phyloP scores from a whole-genome alignment of 805 yeast genomes.

The Candida ipomoeae region DNA sequence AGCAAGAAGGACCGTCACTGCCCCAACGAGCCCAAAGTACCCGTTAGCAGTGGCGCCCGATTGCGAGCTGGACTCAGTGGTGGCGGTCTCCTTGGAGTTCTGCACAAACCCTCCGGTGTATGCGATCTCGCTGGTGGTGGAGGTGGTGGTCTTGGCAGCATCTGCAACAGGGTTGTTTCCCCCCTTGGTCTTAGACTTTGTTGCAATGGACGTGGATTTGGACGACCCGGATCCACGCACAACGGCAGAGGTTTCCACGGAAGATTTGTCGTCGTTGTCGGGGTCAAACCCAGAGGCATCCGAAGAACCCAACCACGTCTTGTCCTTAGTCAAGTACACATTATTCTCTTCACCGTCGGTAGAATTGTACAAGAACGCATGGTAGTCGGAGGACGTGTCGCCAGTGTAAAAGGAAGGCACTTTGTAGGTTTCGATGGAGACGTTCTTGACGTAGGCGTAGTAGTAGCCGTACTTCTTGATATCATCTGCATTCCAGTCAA shows the following conservation, averaged over 20 bases:
- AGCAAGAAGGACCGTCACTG: conserved; percentile 9
- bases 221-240: conserved; percentile 19
- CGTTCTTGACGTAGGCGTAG: conserved; percentile 58
- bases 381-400: conserved; percentile 48
- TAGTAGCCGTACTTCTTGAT: conserved; percentile 75
- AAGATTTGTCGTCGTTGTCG: conserved; percentile 26
- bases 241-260: conserved; percentile 12
- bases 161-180: conserved; percentile 9
- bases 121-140: conserved; percentile 5
- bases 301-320: conserved; percentile 54
- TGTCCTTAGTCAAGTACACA: conserved; percentile 59
- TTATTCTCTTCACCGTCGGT: conserved; percentile 34
- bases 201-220: conserved; percentile 14
- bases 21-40: conserved; percentile 4
- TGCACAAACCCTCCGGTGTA: conserved; percentile 40
- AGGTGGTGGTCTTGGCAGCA: conserved; percentile 12
- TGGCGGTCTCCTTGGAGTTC: conserved; percentile 12
- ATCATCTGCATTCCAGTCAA: conserved; percentile 79
- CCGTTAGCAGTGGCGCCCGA: conserved; percentile 3
- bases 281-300: conserved; percentile 68
- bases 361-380: conserved; percentile 43
- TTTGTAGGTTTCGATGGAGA: conserved; percentile 66
- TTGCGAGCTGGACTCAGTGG: conserved; percentile 4
- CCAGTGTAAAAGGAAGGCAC: conserved; percentile 54
- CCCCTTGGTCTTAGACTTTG: conserved; percentile 13